Evolutionary conservation across 306 rosid species (phyloP).

Genomic region (Trichosanthes cucumerina): DNA sequence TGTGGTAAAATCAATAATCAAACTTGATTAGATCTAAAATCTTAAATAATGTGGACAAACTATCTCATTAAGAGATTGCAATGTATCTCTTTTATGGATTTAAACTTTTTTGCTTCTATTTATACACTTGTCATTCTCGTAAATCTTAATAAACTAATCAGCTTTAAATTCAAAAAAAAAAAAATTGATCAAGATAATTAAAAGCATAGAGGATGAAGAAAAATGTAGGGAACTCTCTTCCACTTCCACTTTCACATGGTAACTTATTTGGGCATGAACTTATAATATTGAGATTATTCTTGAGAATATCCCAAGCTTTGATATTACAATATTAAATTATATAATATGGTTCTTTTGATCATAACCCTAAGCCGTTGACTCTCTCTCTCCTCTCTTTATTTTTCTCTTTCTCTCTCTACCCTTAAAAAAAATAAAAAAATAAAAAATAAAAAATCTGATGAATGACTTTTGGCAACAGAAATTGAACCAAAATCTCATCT

Average conservation of each 20-base stretch:
- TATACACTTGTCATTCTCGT: no score
- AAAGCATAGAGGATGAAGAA: not conserved
- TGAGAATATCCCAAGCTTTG: not conserved
- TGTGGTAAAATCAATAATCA: no score
- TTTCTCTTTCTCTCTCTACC: no score
- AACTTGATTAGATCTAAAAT: no score
- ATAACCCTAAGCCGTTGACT: slow-evolving; percentile 7
- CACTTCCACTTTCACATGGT: not conserved
- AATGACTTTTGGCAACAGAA: not conserved
- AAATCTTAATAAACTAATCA: no score
- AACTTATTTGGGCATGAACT: not conserved
- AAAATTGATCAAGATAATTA: not conserved
- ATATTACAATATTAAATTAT: not conserved
- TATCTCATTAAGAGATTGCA: no score
- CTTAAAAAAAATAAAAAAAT: no score
- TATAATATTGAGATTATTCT: slow-evolving; percentile 7
- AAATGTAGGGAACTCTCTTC: not conserved
- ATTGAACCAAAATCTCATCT: not conserved
- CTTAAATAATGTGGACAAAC: no score
- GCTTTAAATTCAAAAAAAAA: not conserved
- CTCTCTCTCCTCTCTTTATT: not conserved
- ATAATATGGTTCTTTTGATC: not conserved
- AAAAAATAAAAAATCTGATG: not conserved
- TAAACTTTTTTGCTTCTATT: no score
- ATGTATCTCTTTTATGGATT: no score